Percentiles rank a stretch among this genome's conserved stretches.
phyloP scores from a whole-genome alignment of 2,329 filamentous ascomycete genomes.

The Beauveria bassiana region DNA sequence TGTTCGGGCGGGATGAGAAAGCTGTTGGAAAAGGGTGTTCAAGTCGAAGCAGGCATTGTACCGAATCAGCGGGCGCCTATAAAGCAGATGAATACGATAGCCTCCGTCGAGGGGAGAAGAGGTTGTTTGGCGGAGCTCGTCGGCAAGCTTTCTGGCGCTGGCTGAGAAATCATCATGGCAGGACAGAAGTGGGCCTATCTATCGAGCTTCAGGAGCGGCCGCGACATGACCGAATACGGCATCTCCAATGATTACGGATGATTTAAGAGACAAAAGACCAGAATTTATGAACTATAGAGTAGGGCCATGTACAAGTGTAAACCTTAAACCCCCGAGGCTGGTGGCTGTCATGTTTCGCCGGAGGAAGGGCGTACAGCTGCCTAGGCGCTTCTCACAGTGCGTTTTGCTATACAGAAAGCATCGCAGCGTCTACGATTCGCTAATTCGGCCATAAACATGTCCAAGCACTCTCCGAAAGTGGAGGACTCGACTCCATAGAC shows the following conservation, averaged over 20 bases:
- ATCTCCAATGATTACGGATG: too few relatives aligned
- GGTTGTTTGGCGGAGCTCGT: conserved; percentile 1
- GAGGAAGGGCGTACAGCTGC: neutral
- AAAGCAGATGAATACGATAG: neutral
- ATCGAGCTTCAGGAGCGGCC: neutral
- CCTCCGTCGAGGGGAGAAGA: neutral
- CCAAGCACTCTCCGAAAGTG: neutral
- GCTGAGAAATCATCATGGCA: conserved; percentile 9
- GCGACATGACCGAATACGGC: neutral
- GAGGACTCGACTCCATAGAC: neutral
- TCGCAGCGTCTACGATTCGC: neutral
- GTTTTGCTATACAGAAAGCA: neutral
- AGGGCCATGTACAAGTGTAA: neutral
- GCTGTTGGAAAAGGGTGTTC: neutral
- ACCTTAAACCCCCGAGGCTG: neutral
- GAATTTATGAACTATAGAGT: too few relatives aligned
- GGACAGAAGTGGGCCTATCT: conserved; percentile 1
- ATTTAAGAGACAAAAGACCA: too few relatives aligned
- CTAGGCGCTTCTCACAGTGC: neutral
- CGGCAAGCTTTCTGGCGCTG: neutral
- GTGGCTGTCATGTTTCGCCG: neutral
- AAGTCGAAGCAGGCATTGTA: conserved; percentile 1
- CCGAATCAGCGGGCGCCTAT: neutral
- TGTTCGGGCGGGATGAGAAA: conserved; percentile 23
- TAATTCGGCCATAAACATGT: neutral